Conservation (phyloP, 371 early-diverging fungal species). For the Mucor mucedo region DNA sequence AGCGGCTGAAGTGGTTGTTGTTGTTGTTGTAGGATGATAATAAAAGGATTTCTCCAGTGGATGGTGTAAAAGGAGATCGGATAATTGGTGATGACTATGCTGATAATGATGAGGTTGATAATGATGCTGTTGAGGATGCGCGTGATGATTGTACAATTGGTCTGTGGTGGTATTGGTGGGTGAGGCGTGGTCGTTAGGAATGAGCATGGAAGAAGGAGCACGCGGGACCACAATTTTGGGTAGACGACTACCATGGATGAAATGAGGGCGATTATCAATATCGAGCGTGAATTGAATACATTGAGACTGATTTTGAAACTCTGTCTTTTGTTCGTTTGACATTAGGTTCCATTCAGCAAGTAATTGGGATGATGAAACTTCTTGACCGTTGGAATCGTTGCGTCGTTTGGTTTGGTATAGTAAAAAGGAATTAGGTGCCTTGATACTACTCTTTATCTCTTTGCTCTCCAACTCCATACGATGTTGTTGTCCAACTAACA, state of each 20-base stretch:
- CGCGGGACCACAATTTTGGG: constrained; percentile 2
- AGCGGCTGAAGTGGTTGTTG: neutral
- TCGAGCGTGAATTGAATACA: constrained; percentile 31
- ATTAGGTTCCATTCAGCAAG: constrained; percentile 23
- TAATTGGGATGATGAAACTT: constrained; percentile 15
- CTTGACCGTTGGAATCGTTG: constrained; percentile 18
- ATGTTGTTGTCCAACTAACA: neutral
- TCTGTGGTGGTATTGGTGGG: neutral
- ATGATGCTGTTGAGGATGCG: neutral
- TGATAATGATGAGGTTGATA: constrained; percentile 2
- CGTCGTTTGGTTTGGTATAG: constrained; percentile 22
- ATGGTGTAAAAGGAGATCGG: neutral
- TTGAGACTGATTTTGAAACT: constrained; percentile 29
- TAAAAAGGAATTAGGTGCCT: constrained; percentile 26
- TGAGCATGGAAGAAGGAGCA: constrained; percentile 26
- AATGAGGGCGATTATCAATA: constrained; percentile 17
- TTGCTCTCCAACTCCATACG: neutral
- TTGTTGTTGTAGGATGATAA: neutral
- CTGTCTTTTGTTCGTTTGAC: constrained; percentile 28
- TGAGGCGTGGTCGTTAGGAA: constrained; percentile 28
- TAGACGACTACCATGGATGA: neutral
- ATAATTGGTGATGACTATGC: constrained; percentile 5
- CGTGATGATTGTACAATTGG: constrained; percentile 1
- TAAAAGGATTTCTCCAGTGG: neutral
- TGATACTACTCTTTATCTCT: constrained; percentile 7